Evolutionary conservation across 129 eudicot genomes (phyloP).

Genomic region (Helichrysum umbraculigerum): DNA sequence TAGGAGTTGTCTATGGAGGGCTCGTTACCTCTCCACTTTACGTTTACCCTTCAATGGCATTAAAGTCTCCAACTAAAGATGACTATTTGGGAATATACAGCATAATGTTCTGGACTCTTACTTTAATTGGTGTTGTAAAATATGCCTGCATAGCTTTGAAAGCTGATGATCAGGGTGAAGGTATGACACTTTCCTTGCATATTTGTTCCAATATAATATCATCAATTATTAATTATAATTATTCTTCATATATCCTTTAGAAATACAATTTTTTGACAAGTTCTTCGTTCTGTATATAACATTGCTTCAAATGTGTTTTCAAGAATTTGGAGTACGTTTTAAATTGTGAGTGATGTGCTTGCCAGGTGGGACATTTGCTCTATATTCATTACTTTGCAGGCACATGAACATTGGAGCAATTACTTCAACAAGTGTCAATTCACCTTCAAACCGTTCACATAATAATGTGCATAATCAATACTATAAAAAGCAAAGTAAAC

Average conservation of each 20-base stretch:
- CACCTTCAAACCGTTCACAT: constrained; percentile 34
- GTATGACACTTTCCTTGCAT: constrained; percentile 26
- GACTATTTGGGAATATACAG: constrained; percentile 67
- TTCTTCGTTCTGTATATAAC: neutral
- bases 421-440: constrained; percentile 35
- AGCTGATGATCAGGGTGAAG: constrained; percentile 90
- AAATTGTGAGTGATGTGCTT: constrained; percentile 21
- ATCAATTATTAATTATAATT: no score
- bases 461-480: constrained; percentile 25
- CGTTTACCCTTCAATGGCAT: constrained; percentile 75
- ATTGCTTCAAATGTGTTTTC: neutral
- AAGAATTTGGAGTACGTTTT: neutral
- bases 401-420: constrained; percentile 56
- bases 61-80: constrained; percentile 59
- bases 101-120: constrained; percentile 77
- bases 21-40: constrained; percentile 78
- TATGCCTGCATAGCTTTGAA: constrained; percentile 60
- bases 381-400: constrained; percentile 71
- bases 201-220: neutral
- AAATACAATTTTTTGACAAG: neutral
- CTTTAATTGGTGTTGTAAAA: constrained; percentile 63
- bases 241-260: neutral
- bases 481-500: constrained; percentile 43
- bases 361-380: constrained; percentile 79
- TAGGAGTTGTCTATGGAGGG: constrained; percentile 80